These are phyloP conservation scores for Scleromitrula shiraiana DNA, from an alignment of 2,329 filamentous ascomycete genomes.

Conservation along the genomic window DNA sequence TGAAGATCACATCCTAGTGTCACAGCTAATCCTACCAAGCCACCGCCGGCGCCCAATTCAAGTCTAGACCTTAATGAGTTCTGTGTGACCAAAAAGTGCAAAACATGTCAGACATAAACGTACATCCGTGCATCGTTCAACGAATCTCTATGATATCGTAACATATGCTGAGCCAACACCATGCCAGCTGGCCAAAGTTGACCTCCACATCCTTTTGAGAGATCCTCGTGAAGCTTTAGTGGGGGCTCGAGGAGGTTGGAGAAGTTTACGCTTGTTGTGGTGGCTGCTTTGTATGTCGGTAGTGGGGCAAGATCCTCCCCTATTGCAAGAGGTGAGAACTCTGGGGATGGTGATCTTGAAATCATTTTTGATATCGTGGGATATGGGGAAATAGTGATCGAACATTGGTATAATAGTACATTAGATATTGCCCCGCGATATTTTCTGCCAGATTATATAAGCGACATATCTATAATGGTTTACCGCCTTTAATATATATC, in stretches of 20 bases:
- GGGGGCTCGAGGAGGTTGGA: slow-evolving; percentile 63
- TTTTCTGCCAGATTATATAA: slow-evolving; percentile 3
- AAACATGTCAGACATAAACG: slow-evolving; percentile 8
- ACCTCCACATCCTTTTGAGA: slow-evolving; percentile 82
- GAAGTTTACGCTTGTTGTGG: slow-evolving; percentile 52
- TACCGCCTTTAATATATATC: not conserved
- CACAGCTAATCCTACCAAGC: slow-evolving; percentile 66
- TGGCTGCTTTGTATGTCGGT: slow-evolving; percentile 48
- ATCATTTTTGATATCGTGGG: slow-evolving; percentile 15
- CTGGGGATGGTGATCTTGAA: slow-evolving; percentile 25
- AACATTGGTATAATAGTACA: not conserved
- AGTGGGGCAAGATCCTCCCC: slow-evolving; percentile 51
- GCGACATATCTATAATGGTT: not conserved
- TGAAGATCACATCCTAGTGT: slow-evolving; percentile 48
- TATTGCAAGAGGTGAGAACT: slow-evolving; percentile 33
- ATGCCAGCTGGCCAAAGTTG: slow-evolving; percentile 93
- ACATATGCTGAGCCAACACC: slow-evolving; percentile 77
- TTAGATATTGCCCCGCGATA: slow-evolving; percentile 4
- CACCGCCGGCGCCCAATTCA: slow-evolving; percentile 87
- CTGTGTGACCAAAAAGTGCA: not conserved
- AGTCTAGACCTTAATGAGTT: slow-evolving; percentile 47
- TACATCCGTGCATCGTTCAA: slow-evolving; percentile 65
- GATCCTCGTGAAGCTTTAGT: slow-evolving; percentile 74
- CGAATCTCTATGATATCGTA: slow-evolving; percentile 60
- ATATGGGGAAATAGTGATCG: not conserved